phyloP scores from a whole-genome alignment of 164 flowering plant genomes.

The Magnolia kwangsiensis region DNA sequence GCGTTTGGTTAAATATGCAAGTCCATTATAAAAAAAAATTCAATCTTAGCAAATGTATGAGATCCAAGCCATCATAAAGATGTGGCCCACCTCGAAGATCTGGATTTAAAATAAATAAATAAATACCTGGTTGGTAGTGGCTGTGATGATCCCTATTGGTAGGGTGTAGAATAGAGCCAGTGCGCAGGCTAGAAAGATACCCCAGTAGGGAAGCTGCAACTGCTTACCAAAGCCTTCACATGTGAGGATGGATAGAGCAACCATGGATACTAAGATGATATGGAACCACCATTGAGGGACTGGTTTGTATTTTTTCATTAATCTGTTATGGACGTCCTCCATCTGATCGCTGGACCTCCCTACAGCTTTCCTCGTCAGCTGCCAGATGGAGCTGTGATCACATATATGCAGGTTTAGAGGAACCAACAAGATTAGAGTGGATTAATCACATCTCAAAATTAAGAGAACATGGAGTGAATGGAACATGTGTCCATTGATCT shows the following conservation, averaged over 20 bases:
- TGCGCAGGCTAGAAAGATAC: slow-evolving; percentile 61
- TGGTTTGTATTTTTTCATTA: slow-evolving; percentile 63
- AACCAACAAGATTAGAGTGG: background rate
- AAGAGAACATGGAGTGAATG: background rate
- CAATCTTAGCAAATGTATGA: no score
- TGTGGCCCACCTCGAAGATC: no score
- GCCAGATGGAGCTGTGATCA: background rate
- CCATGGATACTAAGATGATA: slow-evolving; percentile 24
- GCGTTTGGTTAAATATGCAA: background rate
- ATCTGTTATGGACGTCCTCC: slow-evolving; percentile 39
- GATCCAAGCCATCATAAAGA: no score
- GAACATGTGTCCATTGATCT: no score
- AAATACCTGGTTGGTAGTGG: slow-evolving; percentile 56
- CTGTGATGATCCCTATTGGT: slow-evolving; percentile 68
- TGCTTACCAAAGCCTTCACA: slow-evolving; percentile 61
- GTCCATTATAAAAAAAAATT: background rate
- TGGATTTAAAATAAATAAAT: no score
- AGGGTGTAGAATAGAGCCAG: slow-evolving; percentile 39
- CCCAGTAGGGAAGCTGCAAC: slow-evolving; percentile 91
- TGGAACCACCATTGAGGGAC: slow-evolving; percentile 91
- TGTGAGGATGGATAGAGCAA: slow-evolving; percentile 42
- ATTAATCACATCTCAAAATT: background rate
- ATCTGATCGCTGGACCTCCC: background rate
- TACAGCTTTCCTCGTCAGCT: background rate
- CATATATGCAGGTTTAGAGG: background rate